Evolutionary conservation across 495 filamentous ascomycete species (phyloP).

Genomic region (Tuber indicum): DNA sequence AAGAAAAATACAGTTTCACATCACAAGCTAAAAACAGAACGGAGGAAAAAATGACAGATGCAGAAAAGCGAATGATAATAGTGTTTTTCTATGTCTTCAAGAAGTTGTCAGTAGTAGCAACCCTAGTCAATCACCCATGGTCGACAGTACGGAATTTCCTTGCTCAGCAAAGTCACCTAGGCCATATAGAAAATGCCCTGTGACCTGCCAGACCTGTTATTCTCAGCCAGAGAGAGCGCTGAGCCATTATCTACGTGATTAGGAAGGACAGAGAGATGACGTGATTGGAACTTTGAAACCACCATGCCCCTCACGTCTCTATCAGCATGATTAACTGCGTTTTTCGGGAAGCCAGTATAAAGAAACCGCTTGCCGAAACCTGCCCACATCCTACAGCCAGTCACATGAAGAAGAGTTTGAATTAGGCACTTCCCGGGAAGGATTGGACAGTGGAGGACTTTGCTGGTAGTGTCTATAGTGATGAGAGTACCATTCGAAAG

Average conservation of each 20-base stretch:
- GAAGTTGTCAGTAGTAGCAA: not conserved
- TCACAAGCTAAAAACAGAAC: constrained; percentile 4
- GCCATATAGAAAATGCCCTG: not conserved
- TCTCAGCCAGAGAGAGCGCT: no score
- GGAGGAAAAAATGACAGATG: constrained; percentile 5
- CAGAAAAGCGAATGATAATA: constrained; percentile 16
- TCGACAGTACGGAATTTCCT: constrained; percentile 4
- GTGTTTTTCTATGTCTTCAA: constrained; percentile 8
- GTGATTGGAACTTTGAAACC: constrained; percentile 5
- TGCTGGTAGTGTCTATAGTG: not conserved
- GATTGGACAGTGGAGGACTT: not conserved
- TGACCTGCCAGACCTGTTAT: not conserved
- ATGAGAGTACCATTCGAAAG: no score
- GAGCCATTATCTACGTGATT: not conserved
- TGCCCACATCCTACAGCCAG: not conserved
- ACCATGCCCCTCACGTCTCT: not conserved
- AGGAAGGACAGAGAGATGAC: constrained; percentile 1
- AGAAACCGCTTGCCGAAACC: not conserved
- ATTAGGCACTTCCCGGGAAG: not conserved
- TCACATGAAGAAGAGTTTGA: not conserved
- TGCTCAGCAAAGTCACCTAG: not conserved
- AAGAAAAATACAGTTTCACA: no score
- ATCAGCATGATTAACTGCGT: not conserved
- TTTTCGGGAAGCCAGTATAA: constrained; percentile 1
- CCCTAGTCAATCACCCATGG: not conserved